These are phyloP conservation scores for Austroboletus olivaceoglutinosus DNA, from an alignment of 1,284 basidiomycete genomes.

Conservation along the genomic window DNA sequence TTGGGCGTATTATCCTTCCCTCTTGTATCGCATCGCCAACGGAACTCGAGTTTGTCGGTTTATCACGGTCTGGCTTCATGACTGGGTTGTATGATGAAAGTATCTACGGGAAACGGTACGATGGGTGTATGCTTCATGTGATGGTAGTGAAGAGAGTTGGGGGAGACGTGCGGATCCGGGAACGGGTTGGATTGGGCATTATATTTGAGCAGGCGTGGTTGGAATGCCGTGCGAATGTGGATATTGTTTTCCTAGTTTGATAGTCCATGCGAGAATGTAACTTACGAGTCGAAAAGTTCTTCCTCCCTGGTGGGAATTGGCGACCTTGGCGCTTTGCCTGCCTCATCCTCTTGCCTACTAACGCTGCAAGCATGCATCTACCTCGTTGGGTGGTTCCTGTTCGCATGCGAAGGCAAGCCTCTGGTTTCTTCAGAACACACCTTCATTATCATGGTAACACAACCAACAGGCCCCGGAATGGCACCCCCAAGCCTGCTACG, in stretches of 20 bases:
- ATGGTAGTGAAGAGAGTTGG: conserved; percentile 14
- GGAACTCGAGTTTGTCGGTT: too few species aligned
- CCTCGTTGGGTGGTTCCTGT: too few species aligned
- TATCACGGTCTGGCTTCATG: conserved; percentile 14
- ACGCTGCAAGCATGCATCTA: too few species aligned
- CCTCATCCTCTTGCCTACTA: too few species aligned
- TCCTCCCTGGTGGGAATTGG: too few species aligned
- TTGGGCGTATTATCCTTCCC: conserved; percentile 21
- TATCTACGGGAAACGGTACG: conserved; percentile 9
- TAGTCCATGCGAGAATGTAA: too few species aligned
- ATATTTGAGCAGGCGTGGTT: conserved; percentile 16
- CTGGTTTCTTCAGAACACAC: background rate
- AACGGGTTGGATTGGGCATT: conserved; percentile 17
- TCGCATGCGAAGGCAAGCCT: background rate
- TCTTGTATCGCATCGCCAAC: conserved; percentile 6
- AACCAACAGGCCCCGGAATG: background rate
- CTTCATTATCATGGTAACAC: background rate
- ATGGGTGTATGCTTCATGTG: conserved; percentile 22
- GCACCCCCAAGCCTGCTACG: background rate
- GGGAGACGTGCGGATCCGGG: conserved; percentile 2
- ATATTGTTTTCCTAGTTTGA: background rate
- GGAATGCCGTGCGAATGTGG: conserved; percentile 1
- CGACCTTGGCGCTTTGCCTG: too few species aligned
- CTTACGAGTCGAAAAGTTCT: too few species aligned
- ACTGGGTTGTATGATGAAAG: conserved; percentile 15